Conservation (phyloP, 1,139 yeast genomes). For the Candida sanyaensis region DNA sequence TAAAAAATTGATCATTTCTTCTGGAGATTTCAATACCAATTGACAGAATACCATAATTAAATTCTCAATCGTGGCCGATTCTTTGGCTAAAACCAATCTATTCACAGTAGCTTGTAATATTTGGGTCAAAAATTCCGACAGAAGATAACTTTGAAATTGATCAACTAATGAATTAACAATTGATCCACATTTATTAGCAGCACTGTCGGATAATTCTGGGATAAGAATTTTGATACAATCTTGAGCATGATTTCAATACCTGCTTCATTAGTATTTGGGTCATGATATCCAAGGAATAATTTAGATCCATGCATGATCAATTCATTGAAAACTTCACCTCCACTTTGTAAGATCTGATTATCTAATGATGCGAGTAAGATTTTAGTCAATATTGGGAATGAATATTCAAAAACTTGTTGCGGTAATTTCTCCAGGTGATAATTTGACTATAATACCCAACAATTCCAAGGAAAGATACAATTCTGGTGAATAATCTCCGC, state of each 20-base stretch:
- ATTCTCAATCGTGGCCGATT: constrained; percentile 74
- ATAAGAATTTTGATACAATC: constrained; percentile 68
- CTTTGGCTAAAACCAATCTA: constrained; percentile 65
- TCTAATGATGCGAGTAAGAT: constrained; percentile 63
- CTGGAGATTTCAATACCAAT: constrained; percentile 61
- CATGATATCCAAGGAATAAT: constrained; percentile 42
- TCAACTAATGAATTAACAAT: constrained; percentile 66
- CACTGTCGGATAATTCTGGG: constrained; percentile 77
- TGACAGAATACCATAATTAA: constrained; percentile 76
- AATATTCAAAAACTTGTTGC: constrained; percentile 44
- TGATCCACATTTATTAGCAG: constrained; percentile 74
- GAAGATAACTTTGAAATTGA: constrained; percentile 55
- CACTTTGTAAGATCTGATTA: constrained; percentile 75
- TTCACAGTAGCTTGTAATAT: constrained; percentile 73
- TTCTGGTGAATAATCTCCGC: constrained; percentile 54
- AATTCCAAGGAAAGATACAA: constrained; percentile 69
- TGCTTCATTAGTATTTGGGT: constrained; percentile 37
- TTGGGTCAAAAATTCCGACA: constrained; percentile 51
- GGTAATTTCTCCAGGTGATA: constrained; percentile 44
- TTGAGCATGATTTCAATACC: constrained; percentile 59
- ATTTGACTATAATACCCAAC: constrained; percentile 55
- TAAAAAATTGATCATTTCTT: constrained; percentile 62
- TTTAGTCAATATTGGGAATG: constrained; percentile 53
- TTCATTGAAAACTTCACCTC: constrained; percentile 72
- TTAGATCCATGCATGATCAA: constrained; percentile 55